Percentiles rank a stretch among this genome's conserved stretches.
Conservation (phyloP, 192 early-diverging fungal species). For the Umbelopsis sp. region DNA sequence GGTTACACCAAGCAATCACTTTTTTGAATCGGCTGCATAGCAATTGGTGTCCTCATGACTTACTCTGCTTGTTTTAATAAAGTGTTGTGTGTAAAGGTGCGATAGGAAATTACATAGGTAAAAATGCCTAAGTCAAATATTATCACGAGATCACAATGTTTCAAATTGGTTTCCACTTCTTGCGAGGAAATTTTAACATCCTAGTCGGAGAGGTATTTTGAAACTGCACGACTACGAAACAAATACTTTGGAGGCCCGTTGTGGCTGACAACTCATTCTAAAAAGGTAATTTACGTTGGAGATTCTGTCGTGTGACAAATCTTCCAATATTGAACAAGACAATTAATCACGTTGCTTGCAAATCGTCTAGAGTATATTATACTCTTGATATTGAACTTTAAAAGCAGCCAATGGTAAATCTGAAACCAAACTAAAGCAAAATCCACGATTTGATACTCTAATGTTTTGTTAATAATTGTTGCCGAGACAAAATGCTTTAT, state of each 20-base stretch:
- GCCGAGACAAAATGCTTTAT: too few species aligned
- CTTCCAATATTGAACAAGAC: too few species aligned
- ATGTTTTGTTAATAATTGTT: too few species aligned
- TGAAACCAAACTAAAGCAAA: too few species aligned
- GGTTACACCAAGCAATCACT: not conserved
- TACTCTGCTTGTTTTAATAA: not conserved
- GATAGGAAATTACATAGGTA: not conserved
- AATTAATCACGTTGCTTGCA: too few species aligned
- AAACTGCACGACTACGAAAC: too few species aligned
- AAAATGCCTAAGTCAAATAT: not conserved
- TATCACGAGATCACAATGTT: conserved; percentile 14
- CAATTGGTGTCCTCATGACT: conserved; percentile 1
- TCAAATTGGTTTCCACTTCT: not conserved
- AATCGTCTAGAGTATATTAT: too few species aligned
- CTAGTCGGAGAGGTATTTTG: not conserved
- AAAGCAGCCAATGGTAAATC: too few species aligned
- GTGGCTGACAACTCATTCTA: not conserved
- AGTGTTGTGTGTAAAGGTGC: not conserved
- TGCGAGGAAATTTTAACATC: conserved; percentile 9
- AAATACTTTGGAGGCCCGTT: not conserved
- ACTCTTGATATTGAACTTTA: too few species aligned
- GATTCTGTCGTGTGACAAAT: not conserved
- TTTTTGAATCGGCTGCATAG: not conserved
- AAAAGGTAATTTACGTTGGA: conserved; percentile 9
- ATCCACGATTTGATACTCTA: too few species aligned